These are phyloP conservation scores for Amaranthus tricolor DNA, from an alignment of 179 eudicot genomes.

Conservation along the genomic window DNA sequence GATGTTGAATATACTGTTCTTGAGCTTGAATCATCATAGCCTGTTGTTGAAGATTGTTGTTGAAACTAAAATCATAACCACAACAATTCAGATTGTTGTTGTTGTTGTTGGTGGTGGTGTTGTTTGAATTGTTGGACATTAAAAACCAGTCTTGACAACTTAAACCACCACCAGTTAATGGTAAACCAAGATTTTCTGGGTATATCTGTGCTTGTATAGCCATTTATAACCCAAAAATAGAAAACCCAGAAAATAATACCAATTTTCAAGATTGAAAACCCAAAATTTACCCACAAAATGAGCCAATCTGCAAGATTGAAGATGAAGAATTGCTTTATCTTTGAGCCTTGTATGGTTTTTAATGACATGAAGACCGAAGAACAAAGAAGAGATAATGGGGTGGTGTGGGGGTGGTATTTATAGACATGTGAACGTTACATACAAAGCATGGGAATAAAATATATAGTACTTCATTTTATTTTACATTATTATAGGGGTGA, in stretches of 20 bases:
- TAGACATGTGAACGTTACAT: conserved; percentile 19
- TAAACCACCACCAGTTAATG: conserved; percentile 23
- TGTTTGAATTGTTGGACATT: conserved; percentile 1
- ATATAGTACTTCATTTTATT: neutral
- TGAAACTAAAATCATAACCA: conserved; percentile 29
- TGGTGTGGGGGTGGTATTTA: conserved; percentile 19
- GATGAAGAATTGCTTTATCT: conserved; percentile 3
- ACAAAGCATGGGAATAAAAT: conserved; percentile 8
- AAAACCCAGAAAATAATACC: neutral
- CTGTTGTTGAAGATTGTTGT: conserved; percentile 30
- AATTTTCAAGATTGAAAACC: neutral
- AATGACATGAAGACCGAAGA: conserved; percentile 14
- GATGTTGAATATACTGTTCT: conserved; percentile 19
- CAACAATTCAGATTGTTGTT: conserved; percentile 11
- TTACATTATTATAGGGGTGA: neutral
- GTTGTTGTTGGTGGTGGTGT: conserved; percentile 17
- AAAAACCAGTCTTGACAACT: conserved; percentile 37
- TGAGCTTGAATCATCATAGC: conserved; percentile 11
- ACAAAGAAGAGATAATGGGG: conserved; percentile 8
- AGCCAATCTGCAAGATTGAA: neutral
- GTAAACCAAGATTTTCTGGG: conserved; percentile 45
- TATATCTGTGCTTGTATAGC: conserved; percentile 61
- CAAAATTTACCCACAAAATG: neutral
- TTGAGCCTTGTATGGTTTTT: neutral
- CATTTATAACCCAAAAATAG: conserved; percentile 28